These are phyloP conservation scores for Verticillium albo-atrum DNA, from an alignment of 2,329 filamentous ascomycete species.

Conservation along the genomic window DNA sequence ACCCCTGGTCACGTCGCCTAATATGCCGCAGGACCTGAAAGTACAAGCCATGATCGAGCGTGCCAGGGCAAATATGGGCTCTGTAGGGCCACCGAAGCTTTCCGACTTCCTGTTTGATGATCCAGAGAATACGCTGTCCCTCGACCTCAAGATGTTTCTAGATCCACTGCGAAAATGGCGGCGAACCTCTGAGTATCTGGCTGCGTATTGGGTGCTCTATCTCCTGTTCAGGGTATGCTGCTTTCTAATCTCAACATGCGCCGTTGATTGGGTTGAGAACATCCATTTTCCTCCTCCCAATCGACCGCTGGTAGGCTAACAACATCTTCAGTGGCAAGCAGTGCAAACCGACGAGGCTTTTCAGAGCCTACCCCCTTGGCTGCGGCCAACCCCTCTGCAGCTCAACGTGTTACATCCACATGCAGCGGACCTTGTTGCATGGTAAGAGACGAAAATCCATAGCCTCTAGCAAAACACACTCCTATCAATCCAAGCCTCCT, in stretches of 20 bases:
- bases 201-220: not conserved
- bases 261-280: too few relatives aligned
- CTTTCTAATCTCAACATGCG: too few relatives aligned
- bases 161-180: not conserved
- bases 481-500: too few relatives aligned
- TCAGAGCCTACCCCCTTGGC: not conserved
- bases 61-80: not conserved
- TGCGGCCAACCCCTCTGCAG: not conserved
- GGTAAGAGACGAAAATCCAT: not conserved
- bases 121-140: not conserved
- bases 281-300: not conserved
- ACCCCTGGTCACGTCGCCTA: too few relatives aligned
- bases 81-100: not conserved
- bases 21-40: not conserved
- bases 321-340: not conserved
- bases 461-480: not conserved
- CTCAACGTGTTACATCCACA: not conserved
- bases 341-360: not conserved
- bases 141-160: not conserved
- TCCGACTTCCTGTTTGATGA: not conserved
- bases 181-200: not conserved
- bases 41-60: not conserved
- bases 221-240: not conserved
- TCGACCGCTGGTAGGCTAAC: not conserved
- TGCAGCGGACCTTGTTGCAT: not conserved